Evolutionary conservation across 2,329 filamentous ascomycete species (phyloP).

Genomic region (Nakataea oryzae): DNA sequence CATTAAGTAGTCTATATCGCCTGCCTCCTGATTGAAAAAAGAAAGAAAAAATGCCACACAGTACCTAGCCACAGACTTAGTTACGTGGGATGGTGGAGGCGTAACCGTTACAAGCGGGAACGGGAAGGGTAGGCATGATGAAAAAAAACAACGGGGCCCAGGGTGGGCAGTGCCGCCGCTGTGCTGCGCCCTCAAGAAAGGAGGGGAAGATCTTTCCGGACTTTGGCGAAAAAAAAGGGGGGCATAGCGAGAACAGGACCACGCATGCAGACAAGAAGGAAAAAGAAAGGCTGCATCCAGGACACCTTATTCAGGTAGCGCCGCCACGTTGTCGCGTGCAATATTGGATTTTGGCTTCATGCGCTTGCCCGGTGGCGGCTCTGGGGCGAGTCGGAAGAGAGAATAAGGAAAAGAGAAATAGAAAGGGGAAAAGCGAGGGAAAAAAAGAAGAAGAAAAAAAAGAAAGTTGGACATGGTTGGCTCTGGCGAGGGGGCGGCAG

Average conservation of each 20-base stretch:
- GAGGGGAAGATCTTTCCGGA: no score
- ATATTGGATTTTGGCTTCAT: not conserved
- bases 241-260: no score
- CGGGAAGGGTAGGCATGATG: not conserved
- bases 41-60: no score
- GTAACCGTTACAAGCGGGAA: constrained; percentile 1
- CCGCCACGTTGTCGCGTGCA: not conserved
- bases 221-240: no score
- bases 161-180: not conserved
- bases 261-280: not conserved
- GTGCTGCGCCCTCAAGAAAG: not conserved
- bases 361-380: not conserved
- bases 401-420: not conserved
- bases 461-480: not conserved
- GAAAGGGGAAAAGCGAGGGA: no score
- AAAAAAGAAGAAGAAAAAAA: not conserved
- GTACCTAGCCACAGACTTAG: no score
- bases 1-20: no score
- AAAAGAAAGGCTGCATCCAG: not conserved
- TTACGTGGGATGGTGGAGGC: not conserved
- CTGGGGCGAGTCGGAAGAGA: no score
- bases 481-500: not conserved
- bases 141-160: not conserved
- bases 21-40: not conserved
- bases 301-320: not conserved